Conservation (phyloP, 345 rosid genomes). For the Bruguiera parviflora region DNA sequence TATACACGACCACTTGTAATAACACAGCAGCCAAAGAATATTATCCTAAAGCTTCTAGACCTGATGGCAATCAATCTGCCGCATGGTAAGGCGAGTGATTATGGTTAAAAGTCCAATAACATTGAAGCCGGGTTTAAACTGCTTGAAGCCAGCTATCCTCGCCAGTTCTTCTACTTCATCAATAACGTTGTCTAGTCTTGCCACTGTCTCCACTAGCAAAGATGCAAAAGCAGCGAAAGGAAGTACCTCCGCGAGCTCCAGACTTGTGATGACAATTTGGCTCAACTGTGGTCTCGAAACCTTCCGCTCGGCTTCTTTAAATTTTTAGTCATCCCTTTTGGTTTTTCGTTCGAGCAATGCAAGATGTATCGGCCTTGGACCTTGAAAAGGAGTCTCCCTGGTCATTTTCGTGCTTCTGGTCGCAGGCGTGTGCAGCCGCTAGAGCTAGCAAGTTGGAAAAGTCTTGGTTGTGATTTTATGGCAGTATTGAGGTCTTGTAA, state of each 20-base stretch:
- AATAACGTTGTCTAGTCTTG: slow-evolving; percentile 66
- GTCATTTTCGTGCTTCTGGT: too few species aligned
- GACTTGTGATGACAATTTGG: slow-evolving; percentile 54
- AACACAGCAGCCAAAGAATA: slow-evolving; percentile 3
- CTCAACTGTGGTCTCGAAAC: slow-evolving; percentile 63
- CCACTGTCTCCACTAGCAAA: slow-evolving; percentile 63
- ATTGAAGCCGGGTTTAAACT: slow-evolving; percentile 44
- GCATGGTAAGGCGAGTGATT: slow-evolving; percentile 29
- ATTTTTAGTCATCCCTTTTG: slow-evolving; percentile 26
- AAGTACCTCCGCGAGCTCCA: slow-evolving; percentile 75
- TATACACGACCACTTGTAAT: neutral
- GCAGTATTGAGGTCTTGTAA: slow-evolving; percentile 38
- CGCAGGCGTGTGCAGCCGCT: too few species aligned
- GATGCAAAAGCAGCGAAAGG: slow-evolving; percentile 87
- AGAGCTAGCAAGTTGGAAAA: too few species aligned
- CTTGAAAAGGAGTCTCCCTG: slow-evolving; percentile 1
- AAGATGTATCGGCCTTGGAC: slow-evolving; percentile 54
- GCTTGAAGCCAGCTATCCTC: slow-evolving; percentile 57
- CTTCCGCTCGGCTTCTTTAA: slow-evolving; percentile 40
- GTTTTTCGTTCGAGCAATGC: slow-evolving; percentile 61
- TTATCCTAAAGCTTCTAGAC: too few species aligned
- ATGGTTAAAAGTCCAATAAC: slow-evolving; percentile 16
- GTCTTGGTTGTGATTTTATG: too few species aligned
- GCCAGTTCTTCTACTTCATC: slow-evolving; percentile 70
- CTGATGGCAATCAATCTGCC: slow-evolving; percentile 11